Base-by-base conservation (phyloP, 116 monocot species). In the Posidonia oceanica region DNA sequence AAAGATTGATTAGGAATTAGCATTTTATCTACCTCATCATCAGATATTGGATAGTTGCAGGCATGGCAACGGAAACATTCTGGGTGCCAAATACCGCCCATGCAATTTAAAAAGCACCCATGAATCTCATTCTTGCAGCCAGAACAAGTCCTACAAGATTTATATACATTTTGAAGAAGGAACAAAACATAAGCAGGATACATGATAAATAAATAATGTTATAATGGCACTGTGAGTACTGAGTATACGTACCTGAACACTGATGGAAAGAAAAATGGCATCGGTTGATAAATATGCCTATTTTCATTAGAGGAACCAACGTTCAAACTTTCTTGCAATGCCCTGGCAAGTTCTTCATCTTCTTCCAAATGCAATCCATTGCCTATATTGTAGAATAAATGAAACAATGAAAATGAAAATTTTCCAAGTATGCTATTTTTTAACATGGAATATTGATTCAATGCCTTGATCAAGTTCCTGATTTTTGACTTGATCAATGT, bases 301-400 rank as follows among this genome's bases (percentile, higher is more conserved):
- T 75, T 77, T 59, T 74, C 75, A 37, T 55, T 17, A 52, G 78
- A 82, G 2, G 29, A 52, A 67, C 83, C 85, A 39, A 61, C 41
- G 79, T 84, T 78, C 58, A 94, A 69, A 73, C 94, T 90, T 72
- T 86, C 85, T 78, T 94, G 87, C 63, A 94, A 74, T 64, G 94
- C 87, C 67, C 90, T 81, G 15, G 90, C 94, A 66, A 94, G 84
- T 63, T 80, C 79, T 73, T 94, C 94, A 76, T 94, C 94, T 80
- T 94, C 94, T 36, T 88, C 90, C 70, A 81, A 29, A 71, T 84
- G 76, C 57, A 65, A 73, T 55, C 68, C 82, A 74, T 53, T 74
- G 54, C 77, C 87, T 90, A 73, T 44, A 75, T 7, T 5, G 51
- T n/a, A 54, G 29, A 29, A 29, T 29, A 29, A 29, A 29, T 0